phyloP scores from a whole-genome alignment of 2,329 filamentous ascomycete species.

The Trichoderma sp. region DNA sequence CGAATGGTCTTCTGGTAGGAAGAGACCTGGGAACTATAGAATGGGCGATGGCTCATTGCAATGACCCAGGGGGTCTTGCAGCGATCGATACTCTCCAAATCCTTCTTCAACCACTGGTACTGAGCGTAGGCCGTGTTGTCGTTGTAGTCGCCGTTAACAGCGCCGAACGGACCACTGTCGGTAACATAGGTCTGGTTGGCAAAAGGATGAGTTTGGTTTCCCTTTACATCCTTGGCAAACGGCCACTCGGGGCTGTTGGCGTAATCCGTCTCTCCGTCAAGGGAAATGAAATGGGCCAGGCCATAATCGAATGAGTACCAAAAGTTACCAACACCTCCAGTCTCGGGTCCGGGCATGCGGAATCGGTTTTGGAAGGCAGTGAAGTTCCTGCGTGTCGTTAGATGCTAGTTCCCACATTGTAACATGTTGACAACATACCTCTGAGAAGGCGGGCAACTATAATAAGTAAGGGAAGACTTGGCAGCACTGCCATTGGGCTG shows the following conservation, averaged over 20 bases:
- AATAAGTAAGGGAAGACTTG: background rate
- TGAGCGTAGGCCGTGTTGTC: slow-evolving; percentile 4
- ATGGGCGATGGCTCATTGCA: slow-evolving; percentile 14
- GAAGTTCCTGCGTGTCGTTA: background rate
- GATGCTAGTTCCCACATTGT: background rate
- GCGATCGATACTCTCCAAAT: slow-evolving; percentile 5
- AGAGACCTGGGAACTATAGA: slow-evolving; percentile 9
- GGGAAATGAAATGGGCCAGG: background rate
- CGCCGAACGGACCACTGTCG: slow-evolving; percentile 11
- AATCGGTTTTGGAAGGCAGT: slow-evolving; percentile 13
- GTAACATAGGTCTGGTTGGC: slow-evolving; percentile 13
- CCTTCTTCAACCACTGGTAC: slow-evolving; percentile 7
- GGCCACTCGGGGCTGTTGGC: slow-evolving; percentile 9
- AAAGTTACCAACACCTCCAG: slow-evolving; percentile 12
- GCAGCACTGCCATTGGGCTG: background rate
- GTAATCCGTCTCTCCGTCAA: slow-evolving; percentile 12
- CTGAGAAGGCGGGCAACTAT: slow-evolving; percentile 9
- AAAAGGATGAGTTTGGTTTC: background rate
- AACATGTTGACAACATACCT: background rate
- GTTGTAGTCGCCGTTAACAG: background rate
- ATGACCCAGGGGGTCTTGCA: slow-evolving; percentile 11
- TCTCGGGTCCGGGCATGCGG: slow-evolving; percentile 4
- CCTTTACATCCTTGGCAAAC: slow-evolving; percentile 3
- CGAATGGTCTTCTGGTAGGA: background rate
- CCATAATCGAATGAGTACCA: slow-evolving; percentile 13